Evolutionary conservation across 805 yeast genomes (phyloP).

Genomic region (Ogataea saltuana): DNA sequence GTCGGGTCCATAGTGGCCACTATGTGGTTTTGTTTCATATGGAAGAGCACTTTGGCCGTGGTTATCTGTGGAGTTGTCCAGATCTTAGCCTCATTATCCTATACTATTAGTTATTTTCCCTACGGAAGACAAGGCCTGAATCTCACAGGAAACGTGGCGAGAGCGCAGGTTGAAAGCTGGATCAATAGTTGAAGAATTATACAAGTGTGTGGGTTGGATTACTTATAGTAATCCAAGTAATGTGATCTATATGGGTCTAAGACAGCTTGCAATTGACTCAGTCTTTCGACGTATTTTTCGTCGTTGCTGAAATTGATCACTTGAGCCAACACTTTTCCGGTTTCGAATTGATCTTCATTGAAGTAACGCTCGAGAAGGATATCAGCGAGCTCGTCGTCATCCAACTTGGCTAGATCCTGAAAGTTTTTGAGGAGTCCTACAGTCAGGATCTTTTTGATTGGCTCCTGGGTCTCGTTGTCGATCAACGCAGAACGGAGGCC

Average conservation of each 20-base stretch:
- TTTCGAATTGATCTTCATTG: slow-evolving; percentile 12
- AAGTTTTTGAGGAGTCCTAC: slow-evolving; percentile 28
- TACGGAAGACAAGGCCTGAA: slow-evolving; percentile 75
- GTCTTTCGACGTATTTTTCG: slow-evolving; percentile 8
- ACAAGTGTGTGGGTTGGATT: not conserved
- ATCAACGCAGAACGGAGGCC: slow-evolving; percentile 15
- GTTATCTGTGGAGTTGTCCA: slow-evolving; percentile 70
- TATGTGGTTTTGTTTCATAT: slow-evolving; percentile 64
- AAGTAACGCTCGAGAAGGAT: slow-evolving; percentile 21
- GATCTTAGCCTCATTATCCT: slow-evolving; percentile 78
- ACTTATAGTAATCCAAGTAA: slow-evolving; percentile 19
- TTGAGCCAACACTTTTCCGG: slow-evolving; percentile 23
- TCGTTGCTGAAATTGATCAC: slow-evolving; percentile 6
- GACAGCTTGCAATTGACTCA: slow-evolving; percentile 11
- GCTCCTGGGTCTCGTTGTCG: slow-evolving; percentile 17
- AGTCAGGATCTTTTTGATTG: slow-evolving; percentile 29
- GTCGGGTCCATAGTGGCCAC: slow-evolving; percentile 75
- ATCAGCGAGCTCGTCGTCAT: slow-evolving; percentile 16
- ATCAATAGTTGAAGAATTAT: slow-evolving; percentile 20
- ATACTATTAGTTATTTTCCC: slow-evolving; percentile 87
- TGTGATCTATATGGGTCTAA: slow-evolving; percentile 25
- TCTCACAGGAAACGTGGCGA: slow-evolving; percentile 54
- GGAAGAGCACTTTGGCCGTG: slow-evolving; percentile 68
- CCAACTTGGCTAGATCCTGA: slow-evolving; percentile 12
- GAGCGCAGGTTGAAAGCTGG: slow-evolving; percentile 34